These are phyloP conservation scores for cucumber (Cucumis sativus) DNA, from an alignment of 306 rosid species.

Conservation along the genomic window Cucumber_9930_V3 NC_026658.2:15652001-15652500, in stretches of 20 bases:
- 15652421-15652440: neutral
- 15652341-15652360: conserved; percentile 53
- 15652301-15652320: neutral
- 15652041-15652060: neutral
- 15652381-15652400: neutral
- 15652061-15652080: neutral
- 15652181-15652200: neutral
- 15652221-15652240: neutral
- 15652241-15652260: neutral
- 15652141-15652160: neutral
- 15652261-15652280: neutral
- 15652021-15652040: neutral
- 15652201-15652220: neutral
- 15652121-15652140: neutral
- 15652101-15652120: neutral
- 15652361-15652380: conserved; percentile 57
- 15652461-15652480: neutral
- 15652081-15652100: neutral
- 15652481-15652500: neutral
- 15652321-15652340: conserved; percentile 38
- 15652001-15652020: neutral
- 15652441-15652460: neutral
- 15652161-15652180: neutral
- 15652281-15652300: neutral
- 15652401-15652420: neutral